Evolutionary conservation across 2,329 filamentous ascomycete genomes (phyloP).

Genomic region (Metarhizium robertsii): DNA sequence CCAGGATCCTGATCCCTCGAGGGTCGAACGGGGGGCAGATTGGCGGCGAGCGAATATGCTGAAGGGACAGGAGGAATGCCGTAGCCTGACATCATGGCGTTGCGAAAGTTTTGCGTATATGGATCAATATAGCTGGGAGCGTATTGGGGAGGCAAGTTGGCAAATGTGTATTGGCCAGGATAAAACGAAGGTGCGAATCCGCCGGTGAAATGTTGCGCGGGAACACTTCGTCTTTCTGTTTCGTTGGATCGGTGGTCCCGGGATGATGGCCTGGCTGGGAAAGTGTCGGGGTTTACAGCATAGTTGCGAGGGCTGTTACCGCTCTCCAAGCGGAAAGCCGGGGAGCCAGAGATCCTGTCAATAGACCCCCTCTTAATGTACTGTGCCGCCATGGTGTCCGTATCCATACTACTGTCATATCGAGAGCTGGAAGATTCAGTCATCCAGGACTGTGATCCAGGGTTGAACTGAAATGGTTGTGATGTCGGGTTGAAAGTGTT

Average conservation of each 20-base stretch:
- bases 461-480: conserved; percentile 37
- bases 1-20: conserved; percentile 49
- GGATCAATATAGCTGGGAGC: conserved; percentile 24
- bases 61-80: conserved; percentile 23
- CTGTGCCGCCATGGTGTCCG: conserved; percentile 20
- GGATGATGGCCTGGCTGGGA: conserved; percentile 25
- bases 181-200: conserved; percentile 22
- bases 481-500: conserved; percentile 19
- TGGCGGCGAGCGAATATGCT: conserved; percentile 18
- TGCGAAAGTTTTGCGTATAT: conserved; percentile 25
- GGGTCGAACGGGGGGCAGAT: conserved; percentile 21
- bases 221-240: conserved; percentile 26
- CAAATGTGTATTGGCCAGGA: conserved; percentile 18
- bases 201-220: conserved; percentile 20
- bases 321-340: conserved; percentile 20
- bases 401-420: conserved; percentile 20
- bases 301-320: conserved; percentile 16
- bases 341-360: conserved; percentile 27
- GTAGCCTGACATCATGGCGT: conserved; percentile 25
- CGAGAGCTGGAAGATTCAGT: conserved; percentile 18
- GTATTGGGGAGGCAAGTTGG: conserved; percentile 24
- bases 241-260: conserved; percentile 27
- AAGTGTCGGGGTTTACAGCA: conserved; percentile 25
- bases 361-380: conserved; percentile 27
- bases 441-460: conserved; percentile 37